These are phyloP conservation scores for Kodamaea fukazawae DNA, from an alignment of 805 yeast species.

Conservation along the genomic window DNA sequence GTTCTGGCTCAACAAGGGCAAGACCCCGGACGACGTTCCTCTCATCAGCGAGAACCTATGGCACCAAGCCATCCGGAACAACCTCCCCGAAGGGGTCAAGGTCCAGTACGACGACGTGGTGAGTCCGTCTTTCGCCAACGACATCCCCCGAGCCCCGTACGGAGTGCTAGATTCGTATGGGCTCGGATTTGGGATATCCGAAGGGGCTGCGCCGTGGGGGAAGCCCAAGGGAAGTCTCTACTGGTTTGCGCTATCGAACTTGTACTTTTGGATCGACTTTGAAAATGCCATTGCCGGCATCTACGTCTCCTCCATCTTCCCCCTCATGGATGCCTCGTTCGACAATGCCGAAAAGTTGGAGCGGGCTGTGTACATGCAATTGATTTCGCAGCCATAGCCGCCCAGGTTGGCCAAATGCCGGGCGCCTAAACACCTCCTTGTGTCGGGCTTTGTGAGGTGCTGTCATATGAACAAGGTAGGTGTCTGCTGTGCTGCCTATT, in stretches of 20 bases:
- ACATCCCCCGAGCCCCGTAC: background rate
- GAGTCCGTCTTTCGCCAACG: background rate
- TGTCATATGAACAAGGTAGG: too few species aligned
- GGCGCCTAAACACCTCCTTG: too few species aligned
- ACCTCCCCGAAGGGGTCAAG: conserved; percentile 7
- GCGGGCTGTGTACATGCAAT: conserved; percentile 21
- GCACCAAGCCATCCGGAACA: conserved; percentile 1
- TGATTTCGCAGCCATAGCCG: background rate
- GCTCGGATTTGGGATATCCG: conserved; percentile 12
- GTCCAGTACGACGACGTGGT: conserved; percentile 19
- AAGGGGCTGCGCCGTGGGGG: conserved; percentile 27
- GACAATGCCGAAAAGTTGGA: conserved; percentile 23
- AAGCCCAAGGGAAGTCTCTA: conserved; percentile 32
- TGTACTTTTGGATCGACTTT: conserved; percentile 39
- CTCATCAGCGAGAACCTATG: background rate
- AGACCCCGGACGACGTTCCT: conserved; percentile 27
- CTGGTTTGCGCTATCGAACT: conserved; percentile 42
- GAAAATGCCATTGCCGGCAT: conserved; percentile 37
- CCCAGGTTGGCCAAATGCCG: too few species aligned
- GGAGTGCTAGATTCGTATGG: conserved; percentile 2
- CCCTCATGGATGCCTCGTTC: conserved; percentile 25
- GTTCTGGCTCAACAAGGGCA: conserved; percentile 39
- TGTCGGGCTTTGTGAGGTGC: too few species aligned
- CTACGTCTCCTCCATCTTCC: conserved; percentile 39
- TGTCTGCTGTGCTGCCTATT: too few species aligned